Evolutionary conservation across 805 yeast genomes (phyloP).

Genomic region (Pichia nakasei): DNA sequence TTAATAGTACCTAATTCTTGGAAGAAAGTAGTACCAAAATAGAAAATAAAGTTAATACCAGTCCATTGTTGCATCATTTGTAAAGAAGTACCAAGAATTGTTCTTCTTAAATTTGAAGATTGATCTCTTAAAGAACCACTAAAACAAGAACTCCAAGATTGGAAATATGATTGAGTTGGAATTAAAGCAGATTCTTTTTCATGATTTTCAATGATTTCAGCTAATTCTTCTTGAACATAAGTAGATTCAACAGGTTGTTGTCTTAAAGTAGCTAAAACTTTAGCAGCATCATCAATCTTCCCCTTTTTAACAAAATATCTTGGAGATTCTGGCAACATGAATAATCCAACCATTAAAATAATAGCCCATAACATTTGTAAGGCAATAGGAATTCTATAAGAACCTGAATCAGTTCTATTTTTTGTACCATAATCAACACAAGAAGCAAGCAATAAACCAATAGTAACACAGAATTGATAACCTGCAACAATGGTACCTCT

Average conservation of each 20-base stretch:
- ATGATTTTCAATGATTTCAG: slow-evolving; percentile 43
- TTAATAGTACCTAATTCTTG: slow-evolving; percentile 37
- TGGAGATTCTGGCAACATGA: slow-evolving; percentile 69
- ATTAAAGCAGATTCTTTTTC: slow-evolving; percentile 34
- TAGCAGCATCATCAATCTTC: slow-evolving; percentile 46
- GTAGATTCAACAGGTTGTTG: slow-evolving; percentile 39
- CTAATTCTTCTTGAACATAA: slow-evolving; percentile 40
- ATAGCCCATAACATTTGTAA: slow-evolving; percentile 66
- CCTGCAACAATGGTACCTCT: slow-evolving; percentile 72
- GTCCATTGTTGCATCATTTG: slow-evolving; percentile 64
- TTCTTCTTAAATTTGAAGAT: slow-evolving; percentile 34
- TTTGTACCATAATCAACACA: slow-evolving; percentile 65
- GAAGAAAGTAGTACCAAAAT: slow-evolving; percentile 66
- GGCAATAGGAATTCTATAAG: slow-evolving; percentile 71
- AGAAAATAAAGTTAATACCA: slow-evolving; percentile 69
- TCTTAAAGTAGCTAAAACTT: slow-evolving; percentile 46
- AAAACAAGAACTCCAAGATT: slow-evolving; percentile 38
- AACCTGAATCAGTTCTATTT: slow-evolving; percentile 39
- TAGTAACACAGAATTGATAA: slow-evolving; percentile 56
- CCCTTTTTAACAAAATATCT: slow-evolving; percentile 56
- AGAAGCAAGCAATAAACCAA: slow-evolving; percentile 65
- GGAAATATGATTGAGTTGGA: slow-evolving; percentile 29
- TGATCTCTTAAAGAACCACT: slow-evolving; percentile 29
- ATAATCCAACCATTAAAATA: slow-evolving; percentile 50
- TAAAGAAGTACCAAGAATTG: slow-evolving; percentile 34